phyloP scores from a whole-genome alignment of 2,329 filamentous ascomycete species.

The Penicillium sp. region DNA sequence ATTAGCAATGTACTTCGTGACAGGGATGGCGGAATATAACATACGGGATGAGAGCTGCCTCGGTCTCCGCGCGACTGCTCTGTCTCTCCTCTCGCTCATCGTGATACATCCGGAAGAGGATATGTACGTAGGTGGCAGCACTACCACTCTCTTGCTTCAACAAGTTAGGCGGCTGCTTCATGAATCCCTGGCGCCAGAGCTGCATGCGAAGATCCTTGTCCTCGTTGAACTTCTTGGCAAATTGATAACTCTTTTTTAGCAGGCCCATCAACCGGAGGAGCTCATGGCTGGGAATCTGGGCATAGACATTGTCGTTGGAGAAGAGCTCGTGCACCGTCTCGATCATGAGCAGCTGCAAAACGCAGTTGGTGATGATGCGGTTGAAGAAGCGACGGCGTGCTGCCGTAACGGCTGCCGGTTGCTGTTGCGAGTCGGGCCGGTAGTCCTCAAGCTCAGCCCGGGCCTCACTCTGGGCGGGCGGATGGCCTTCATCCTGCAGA shows the following conservation, averaged over 20 bases:
- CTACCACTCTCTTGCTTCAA: conserved; percentile 95
- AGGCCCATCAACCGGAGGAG: conserved; percentile 90
- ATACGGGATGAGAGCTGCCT: conserved; percentile 83
- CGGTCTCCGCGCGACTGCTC: conserved; percentile 77
- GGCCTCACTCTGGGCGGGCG: conserved; percentile 37
- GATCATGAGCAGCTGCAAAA: conserved; percentile 97
- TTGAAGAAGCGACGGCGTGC: conserved; percentile 96
- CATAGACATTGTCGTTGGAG: conserved; percentile 93
- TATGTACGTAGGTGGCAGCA: conserved; percentile 92
- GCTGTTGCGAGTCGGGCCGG: conserved; percentile 78
- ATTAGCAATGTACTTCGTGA: background rate
- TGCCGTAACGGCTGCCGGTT: conserved; percentile 88
- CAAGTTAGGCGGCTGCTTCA: conserved; percentile 98
- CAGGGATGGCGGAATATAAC: conserved; percentile 26
- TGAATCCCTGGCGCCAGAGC: conserved; percentile 96
- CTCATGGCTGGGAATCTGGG: conserved; percentile 85
- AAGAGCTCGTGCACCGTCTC: conserved; percentile 99
- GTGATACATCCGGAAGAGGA: conserved; percentile 95
- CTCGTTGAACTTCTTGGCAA: conserved; percentile 96
- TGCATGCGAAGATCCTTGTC: conserved; percentile 94
- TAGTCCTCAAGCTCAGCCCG: conserved; percentile 75
- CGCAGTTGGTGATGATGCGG: conserved; percentile 97
- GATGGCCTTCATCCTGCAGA: conserved; percentile 37
- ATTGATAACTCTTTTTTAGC: conserved; percentile 93
- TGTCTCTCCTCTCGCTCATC: conserved; percentile 82